Percentiles rank a stretch among this genome's conserved stretches.
Evolutionary conservation across 2,329 filamentous ascomycete genomes (phyloP).

Genomic region (Mycosphaerella arachidis): DNA sequence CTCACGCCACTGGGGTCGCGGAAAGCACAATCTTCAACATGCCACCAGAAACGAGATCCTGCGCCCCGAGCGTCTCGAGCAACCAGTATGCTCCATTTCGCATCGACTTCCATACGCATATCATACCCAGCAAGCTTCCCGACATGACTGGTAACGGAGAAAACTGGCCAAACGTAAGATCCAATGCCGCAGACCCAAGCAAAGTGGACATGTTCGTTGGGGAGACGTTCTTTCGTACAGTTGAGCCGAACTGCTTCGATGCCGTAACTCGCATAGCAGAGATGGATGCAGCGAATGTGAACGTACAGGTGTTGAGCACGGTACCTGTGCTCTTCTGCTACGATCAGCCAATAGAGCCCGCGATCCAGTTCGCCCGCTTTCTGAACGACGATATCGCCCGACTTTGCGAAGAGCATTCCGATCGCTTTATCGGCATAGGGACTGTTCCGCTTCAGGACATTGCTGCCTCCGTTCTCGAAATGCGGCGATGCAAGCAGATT

Average conservation of each 20-base stretch:
- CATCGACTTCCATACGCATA: constrained; percentile 14
- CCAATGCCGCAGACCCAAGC: not conserved
- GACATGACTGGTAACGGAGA: not conserved
- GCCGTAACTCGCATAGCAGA: constrained; percentile 7
- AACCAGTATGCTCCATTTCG: constrained; percentile 1
- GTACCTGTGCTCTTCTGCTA: constrained; percentile 13
- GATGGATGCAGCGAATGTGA: constrained; percentile 5
- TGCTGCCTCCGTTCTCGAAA: constrained; percentile 6
- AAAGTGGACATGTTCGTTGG: constrained; percentile 14
- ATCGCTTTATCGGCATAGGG: constrained; percentile 8
- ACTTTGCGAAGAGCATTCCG: constrained; percentile 3
- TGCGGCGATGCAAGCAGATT: constrained; percentile 9
- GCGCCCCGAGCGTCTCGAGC: not conserved
- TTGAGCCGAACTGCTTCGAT: constrained; percentile 14
- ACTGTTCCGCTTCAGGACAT: constrained; percentile 11
- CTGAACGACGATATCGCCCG: constrained; percentile 11
- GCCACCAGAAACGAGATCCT: too few species aligned
- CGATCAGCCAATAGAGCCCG: constrained; percentile 7
- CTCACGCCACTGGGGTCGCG: too few species aligned
- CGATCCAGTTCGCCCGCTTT: constrained; percentile 7
- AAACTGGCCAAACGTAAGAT: constrained; percentile 9
- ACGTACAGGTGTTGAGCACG: constrained; percentile 12
- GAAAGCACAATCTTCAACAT: too few species aligned
- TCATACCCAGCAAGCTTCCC: constrained; percentile 10
- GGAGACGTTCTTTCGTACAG: constrained; percentile 12